Base-by-base conservation (phyloP, 2,329 filamentous ascomycete genomes). In the Pseudovirgaria hyperparasitica region DNA sequence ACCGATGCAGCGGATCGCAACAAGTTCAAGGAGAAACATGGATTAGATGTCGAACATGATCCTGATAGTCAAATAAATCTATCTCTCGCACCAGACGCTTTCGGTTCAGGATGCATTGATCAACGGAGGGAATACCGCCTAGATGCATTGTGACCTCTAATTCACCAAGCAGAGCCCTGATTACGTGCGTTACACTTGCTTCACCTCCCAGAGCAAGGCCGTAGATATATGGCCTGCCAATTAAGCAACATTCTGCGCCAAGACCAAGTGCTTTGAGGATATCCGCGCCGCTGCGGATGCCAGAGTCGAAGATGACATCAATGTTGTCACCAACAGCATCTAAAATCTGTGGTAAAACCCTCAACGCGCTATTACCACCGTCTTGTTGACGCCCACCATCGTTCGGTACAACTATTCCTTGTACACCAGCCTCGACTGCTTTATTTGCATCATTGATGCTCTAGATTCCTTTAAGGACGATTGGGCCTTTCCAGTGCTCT, bases 1-100 rank as follows among this genome's bases (percentile, higher is more conserved):
- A 63, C 63, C 2, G 77, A 84, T 42, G 74, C 76, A 0, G 71
- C 74, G 0, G 82, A 79, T 46, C 60, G 67, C 10, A 50, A 54
- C 16, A 65, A 67, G 26, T 73, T 72, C 41, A 61, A 66, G 20
- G 59, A 60, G 35, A 54, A 57, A 17, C 40, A 50, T 29, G 49
- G 43, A 10, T 39, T 41, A 3, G 42, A 49, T 33, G 36, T 49
- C 3, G 48, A 54, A 12, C 59, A 67, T 6, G 62, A 65, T 29
- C n/a, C n/a, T n/a, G n/a, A n/a, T n/a, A n/a, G 12, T 36, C 35
- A 22, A 42, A 42, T 5, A 41, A 25, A 11, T 39, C 41, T 4
- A 42, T 37, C 26, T 45, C 39, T 16, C 34, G 35, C 9, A 41
- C 39, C 17, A 45, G 20, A 9, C 38, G 29, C 5, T 28, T 32